These are phyloP conservation scores for Eucalyptus tenuipes DNA, from an alignment of 345 rosid species.

Conservation along the genomic window DNA sequence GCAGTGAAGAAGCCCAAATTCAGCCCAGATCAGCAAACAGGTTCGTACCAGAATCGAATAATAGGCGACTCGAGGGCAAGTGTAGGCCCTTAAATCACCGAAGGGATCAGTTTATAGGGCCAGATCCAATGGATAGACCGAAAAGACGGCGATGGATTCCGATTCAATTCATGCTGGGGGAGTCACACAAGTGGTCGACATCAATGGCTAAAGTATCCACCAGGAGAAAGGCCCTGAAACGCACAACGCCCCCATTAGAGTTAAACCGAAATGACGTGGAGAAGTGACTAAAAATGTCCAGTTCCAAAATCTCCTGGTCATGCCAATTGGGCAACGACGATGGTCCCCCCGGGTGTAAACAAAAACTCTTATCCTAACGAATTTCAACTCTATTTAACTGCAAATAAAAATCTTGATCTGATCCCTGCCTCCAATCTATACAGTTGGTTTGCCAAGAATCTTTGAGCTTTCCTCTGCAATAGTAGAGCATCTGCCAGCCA, in stretches of 20 bases:
- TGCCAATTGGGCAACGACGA: neutral
- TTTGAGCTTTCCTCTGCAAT: neutral
- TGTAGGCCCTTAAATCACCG: neutral
- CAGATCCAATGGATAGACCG: neutral
- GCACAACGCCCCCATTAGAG: neutral
- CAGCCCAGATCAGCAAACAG: neutral
- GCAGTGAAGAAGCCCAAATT: neutral
- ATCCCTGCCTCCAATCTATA: neutral
- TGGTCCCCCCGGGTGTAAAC: neutral
- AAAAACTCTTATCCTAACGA: neutral
- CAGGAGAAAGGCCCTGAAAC: neutral
- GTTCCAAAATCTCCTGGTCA: neutral
- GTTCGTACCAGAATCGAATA: neutral
- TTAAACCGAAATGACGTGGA: neutral
- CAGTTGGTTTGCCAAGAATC: neutral
- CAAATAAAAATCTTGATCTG: neutral
- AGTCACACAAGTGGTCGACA: neutral
- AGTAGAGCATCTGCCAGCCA: neutral
- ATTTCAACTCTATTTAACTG: neutral
- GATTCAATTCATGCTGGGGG: neutral
- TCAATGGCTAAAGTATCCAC: neutral
- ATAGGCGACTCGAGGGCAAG: neutral
- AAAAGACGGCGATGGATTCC: neutral
- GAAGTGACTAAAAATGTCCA: neutral
- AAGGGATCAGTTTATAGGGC: neutral